Evolutionary conservation across 495 filamentous ascomycete species (phyloP).

Genomic region (Letharia lupina): DNA sequence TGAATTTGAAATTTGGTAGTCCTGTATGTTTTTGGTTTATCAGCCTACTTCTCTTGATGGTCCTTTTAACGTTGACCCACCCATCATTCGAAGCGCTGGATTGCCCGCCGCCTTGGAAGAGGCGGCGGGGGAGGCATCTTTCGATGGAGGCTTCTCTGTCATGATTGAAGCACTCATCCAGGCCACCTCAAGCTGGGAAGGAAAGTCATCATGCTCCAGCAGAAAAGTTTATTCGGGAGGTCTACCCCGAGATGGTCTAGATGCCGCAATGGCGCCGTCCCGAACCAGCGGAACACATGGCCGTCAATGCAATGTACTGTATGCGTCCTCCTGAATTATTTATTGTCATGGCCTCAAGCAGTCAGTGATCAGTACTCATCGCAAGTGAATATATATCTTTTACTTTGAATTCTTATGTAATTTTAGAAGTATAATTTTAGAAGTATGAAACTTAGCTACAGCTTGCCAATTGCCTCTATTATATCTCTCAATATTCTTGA

Average conservation of each 20-base stretch:
- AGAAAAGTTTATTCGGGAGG: slow-evolving; percentile 9
- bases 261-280: neutral
- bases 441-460: too few relatives aligned
- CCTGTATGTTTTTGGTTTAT: slow-evolving; percentile 32
- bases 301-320: neutral
- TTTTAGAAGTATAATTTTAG: too few relatives aligned
- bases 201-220: neutral
- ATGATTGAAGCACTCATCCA: slow-evolving; percentile 11
- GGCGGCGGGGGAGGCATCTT: slow-evolving; percentile 27
- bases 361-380: too few relatives aligned
- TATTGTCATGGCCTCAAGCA: neutral
- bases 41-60: neutral
- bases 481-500: neutral
- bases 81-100: slow-evolving; percentile 66
- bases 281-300: neutral
- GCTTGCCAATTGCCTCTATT: too few relatives aligned
- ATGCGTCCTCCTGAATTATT: neutral
- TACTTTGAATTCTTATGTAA: too few relatives aligned
- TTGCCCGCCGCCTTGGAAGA: slow-evolving; percentile 40
- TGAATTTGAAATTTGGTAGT: slow-evolving; percentile 68
- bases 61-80: slow-evolving; percentile 29
- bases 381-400: too few relatives aligned
- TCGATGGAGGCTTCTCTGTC: slow-evolving; percentile 13
- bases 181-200: neutral
- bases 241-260: slow-evolving; percentile 13